Percentiles rank a stretch among this genome's conserved stretches.
Conservation (phyloP, 1,139 yeast species). For the Blastobotrys apis region DNA sequence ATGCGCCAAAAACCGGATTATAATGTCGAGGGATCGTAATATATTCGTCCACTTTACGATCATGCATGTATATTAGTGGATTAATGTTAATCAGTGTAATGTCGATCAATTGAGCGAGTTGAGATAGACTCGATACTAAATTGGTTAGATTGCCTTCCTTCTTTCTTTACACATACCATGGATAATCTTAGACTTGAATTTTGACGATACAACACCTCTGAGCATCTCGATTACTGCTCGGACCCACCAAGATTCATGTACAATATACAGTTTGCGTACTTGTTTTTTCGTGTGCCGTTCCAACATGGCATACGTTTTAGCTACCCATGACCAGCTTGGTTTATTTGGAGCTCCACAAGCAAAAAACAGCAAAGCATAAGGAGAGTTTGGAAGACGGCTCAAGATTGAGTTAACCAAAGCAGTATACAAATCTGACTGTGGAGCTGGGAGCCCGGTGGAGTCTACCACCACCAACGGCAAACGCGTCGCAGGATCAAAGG, state of each 20-base stretch:
- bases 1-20: slow-evolving; percentile 35
- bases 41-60: slow-evolving; percentile 33
- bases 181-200: slow-evolving; percentile 41
- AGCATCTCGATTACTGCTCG: slow-evolving; percentile 74
- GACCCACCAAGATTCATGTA: slow-evolving; percentile 90
- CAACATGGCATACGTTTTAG: slow-evolving; percentile 66
- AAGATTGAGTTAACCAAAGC: slow-evolving; percentile 28
- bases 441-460: slow-evolving; percentile 67
- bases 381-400: slow-evolving; percentile 47
- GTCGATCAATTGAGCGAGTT: slow-evolving; percentile 65
- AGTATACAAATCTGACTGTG: slow-evolving; percentile 32
- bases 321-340: slow-evolving; percentile 69
- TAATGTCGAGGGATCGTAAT: slow-evolving; percentile 37
- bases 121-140: slow-evolving; percentile 51
- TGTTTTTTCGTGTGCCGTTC: slow-evolving; percentile 55
- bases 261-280: slow-evolving; percentile 63
- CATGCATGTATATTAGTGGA: slow-evolving; percentile 62
- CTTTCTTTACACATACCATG: slow-evolving; percentile 27
- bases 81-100: slow-evolving; percentile 74
- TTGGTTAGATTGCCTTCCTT: background rate
- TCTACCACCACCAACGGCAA: slow-evolving; percentile 71
- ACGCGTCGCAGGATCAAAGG: slow-evolving; percentile 56
- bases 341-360: slow-evolving; percentile 64
- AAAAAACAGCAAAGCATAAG: slow-evolving; percentile 65
- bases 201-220: slow-evolving; percentile 53